A percentile compares a stretch with the other conserved stretches of the same genome.
phyloP scores from a whole-genome alignment of 257 asterid genomes.

The Henckelia pumila region DNA sequence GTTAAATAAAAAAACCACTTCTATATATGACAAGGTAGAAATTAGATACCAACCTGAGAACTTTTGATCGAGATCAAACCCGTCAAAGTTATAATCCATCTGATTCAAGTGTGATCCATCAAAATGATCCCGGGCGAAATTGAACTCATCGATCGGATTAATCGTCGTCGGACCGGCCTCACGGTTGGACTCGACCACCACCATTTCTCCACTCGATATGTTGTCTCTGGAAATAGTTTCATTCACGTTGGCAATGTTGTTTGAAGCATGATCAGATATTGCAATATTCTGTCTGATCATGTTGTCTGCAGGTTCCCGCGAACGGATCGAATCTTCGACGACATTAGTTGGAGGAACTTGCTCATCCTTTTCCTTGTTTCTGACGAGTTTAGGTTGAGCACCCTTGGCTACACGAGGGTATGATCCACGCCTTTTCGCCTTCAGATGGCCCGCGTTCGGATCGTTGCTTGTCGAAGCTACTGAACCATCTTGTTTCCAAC shows the following conservation, averaged over 20 bases:
- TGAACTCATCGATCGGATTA: constrained; percentile 1
- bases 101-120: background rate
- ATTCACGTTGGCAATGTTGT: constrained; percentile 10
- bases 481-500: constrained; percentile 22
- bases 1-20: no score
- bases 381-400: constrained; percentile 1
- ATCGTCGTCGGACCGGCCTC: no score
- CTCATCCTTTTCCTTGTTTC: background rate
- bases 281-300: background rate
- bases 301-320: background rate
- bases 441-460: background rate
- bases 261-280: background rate
- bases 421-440: constrained; percentile 18
- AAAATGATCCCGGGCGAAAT: background rate
- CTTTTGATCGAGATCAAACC: no score
- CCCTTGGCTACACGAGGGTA: constrained; percentile 16
- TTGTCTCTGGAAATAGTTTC: background rate
- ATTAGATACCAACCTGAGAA: no score
- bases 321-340: background rate
- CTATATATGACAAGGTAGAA: no score
- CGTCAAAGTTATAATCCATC: constrained; percentile 3
- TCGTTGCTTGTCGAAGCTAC: background rate
- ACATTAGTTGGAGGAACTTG: background rate
- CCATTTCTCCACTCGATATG: constrained; percentile 6
- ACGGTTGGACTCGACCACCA: no score